Conservation (phyloP, 495 filamentous ascomycete species). For the Cairneyella variabilis region DNA sequence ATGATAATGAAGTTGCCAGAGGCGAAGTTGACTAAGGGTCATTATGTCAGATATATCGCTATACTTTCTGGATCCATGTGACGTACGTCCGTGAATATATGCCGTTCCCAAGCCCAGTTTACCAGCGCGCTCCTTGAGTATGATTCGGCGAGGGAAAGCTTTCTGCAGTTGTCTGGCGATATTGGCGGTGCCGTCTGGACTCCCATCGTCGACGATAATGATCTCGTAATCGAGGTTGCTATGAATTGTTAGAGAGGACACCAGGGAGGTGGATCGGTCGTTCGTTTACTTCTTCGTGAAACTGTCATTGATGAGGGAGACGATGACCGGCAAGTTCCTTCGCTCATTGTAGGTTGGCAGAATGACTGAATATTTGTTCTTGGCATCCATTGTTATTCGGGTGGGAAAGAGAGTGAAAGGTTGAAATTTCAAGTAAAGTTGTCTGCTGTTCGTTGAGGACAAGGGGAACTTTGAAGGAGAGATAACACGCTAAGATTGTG, state of each 20-base stretch:
- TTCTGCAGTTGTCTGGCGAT: constrained; percentile 86
- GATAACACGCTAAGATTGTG: too few relatives aligned
- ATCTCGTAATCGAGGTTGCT: constrained; percentile 97
- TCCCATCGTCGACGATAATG: constrained; percentile 95
- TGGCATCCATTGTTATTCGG: constrained; percentile 11
- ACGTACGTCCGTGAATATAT: constrained; percentile 74
- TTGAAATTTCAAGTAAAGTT: too few relatives aligned
- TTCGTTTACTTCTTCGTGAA: constrained; percentile 73
- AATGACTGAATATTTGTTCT: constrained; percentile 92
- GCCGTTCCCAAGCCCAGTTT: constrained; percentile 97
- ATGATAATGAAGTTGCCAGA: constrained; percentile 96
- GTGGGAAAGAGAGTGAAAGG: too few relatives aligned
- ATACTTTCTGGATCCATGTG: neutral
- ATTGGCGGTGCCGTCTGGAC: constrained; percentile 89
- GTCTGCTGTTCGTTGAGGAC: too few relatives aligned
- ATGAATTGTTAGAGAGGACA: constrained; percentile 12
- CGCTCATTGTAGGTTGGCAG: constrained; percentile 98
- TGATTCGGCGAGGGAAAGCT: constrained; percentile 72
- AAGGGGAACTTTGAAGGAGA: too few relatives aligned
- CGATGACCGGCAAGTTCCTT: constrained; percentile 91
- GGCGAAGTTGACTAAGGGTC: constrained; percentile 50
- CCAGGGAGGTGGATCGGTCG: neutral
- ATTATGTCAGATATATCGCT: neutral
- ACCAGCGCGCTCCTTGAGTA: constrained; percentile 80
- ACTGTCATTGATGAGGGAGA: constrained; percentile 85